Conservation (phyloP, 176 grass and related monocot genomes). For the Zea mays region Zm-B73-REFERENCE-NAM-5.0 NC_050098.1:65123001-65123500, state of each 20-base stretch:
- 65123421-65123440: constrained; percentile 99
- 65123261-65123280: constrained; percentile 84
- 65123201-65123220: constrained; percentile 30
- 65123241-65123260: constrained; percentile 89
- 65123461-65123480: constrained; percentile 92
- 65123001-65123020: constrained; percentile 4
- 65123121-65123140: constrained; percentile 96
- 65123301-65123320: constrained; percentile 95
- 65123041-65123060: constrained; percentile 98
- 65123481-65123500: constrained; percentile 91
- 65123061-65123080: constrained; percentile 96
- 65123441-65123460: constrained; percentile 91
- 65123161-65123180: constrained; percentile 15
- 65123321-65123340: constrained; percentile 83
- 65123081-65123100: constrained; percentile 96
- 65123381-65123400: constrained; percentile 8
- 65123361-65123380: not conserved
- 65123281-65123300: constrained; percentile 92
- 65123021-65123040: constrained; percentile 41
- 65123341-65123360: not conserved
- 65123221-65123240: constrained; percentile 67
- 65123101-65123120: constrained; percentile 89
- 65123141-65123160: constrained; percentile 75
- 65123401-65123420: constrained; percentile 28
- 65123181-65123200: constrained; percentile 25